Base-by-base conservation (phyloP, 441 rosid genomes). In the Cnidoscolus chayamansa region DNA sequence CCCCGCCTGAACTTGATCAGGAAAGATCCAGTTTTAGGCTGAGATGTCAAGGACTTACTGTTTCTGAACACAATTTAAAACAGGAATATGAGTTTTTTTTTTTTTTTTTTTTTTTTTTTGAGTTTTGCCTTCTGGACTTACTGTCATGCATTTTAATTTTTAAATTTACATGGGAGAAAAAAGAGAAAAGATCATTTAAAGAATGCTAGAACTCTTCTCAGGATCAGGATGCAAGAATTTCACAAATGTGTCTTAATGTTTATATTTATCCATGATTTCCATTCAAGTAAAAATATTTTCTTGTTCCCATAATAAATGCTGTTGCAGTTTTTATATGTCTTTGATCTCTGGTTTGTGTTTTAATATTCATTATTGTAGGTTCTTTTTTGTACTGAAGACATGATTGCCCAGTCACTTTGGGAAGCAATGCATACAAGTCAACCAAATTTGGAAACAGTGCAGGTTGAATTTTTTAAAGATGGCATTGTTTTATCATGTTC, bases 391-490 rank as follows among this genome's bases (percentile, higher is more conserved):
- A 90, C 96, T 1, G 92, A 89, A 66, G 88, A 83, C 70, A 90
- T 91, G 97, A 85, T 93, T 76, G 57, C 71, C n/a, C 75, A 78
- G 68, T 82, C 97, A 45, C 87, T 93, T 43, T 87, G 91, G 94
- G 86, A 93, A 74, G 96, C 91, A 65, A 81, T 93, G 67, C 79
- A 87, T 81, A 88, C 88, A 55, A 89, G 68, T 74, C 98, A 93
- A 79, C 81, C 89, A 58, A 84, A 87, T 76, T 67, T 89, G 74
- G 84, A 78, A 76, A 72, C 71, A 58, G 79, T 89, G 77, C 78
- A 91, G 89, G 97, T 91, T 74, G 15, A 55, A 49, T 25, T 54
- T 75, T 71, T 55, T 54, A 4, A 12, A 25, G 67, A n/a, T 1
- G 10, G 11, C 3, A 10, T 20, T 1, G 20, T 20, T 25, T 7